Evolutionary conservation across 176 grass and related monocot species (phyloP).

Genomic region (Eragrostis nindensis): DNA sequence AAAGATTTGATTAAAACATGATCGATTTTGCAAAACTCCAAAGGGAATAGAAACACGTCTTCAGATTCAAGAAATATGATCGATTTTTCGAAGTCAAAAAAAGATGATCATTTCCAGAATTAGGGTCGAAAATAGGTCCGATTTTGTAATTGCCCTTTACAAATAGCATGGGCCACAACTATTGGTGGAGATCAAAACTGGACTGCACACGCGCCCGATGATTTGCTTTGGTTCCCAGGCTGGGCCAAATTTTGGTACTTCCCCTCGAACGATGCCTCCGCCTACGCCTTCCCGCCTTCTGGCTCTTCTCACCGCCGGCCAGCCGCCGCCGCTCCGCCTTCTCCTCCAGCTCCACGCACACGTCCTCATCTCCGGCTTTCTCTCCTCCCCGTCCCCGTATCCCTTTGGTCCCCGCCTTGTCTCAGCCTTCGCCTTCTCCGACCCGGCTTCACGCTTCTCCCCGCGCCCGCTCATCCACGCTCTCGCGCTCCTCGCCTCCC

Average conservation of each 20-base stretch:
- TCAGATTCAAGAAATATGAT: no score
- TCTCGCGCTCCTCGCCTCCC: conserved; percentile 40
- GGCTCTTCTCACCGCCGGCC: conserved; percentile 3
- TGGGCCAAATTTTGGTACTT: neutral
- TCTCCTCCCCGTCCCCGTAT: neutral
- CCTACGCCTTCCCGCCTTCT: conserved; percentile 30
- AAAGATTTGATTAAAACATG: no score
- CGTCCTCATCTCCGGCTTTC: conserved; percentile 28
- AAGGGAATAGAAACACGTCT: no score
- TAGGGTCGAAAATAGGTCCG: no score
- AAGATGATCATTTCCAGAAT: no score
- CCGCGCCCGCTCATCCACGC: conserved; percentile 44
- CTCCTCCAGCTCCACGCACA: conserved; percentile 33
- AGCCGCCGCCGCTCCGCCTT: conserved; percentile 14
- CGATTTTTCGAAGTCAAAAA: no score
- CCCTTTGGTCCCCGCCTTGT: neutral
- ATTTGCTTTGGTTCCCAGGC: neutral
- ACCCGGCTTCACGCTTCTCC: neutral
- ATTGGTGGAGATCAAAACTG: no score
- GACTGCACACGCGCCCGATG: no score
- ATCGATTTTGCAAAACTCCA: no score
- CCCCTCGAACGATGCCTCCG: neutral
- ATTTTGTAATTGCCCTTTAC: no score
- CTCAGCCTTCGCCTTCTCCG: conserved; percentile 24
- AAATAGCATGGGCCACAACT: no score